A percentile compares a stretch with the other conserved stretches of the same genome.
These are phyloP conservation scores for Salix arbutifolia DNA, from an alignment of 345 rosid species.

Conservation along the genomic window DNA sequence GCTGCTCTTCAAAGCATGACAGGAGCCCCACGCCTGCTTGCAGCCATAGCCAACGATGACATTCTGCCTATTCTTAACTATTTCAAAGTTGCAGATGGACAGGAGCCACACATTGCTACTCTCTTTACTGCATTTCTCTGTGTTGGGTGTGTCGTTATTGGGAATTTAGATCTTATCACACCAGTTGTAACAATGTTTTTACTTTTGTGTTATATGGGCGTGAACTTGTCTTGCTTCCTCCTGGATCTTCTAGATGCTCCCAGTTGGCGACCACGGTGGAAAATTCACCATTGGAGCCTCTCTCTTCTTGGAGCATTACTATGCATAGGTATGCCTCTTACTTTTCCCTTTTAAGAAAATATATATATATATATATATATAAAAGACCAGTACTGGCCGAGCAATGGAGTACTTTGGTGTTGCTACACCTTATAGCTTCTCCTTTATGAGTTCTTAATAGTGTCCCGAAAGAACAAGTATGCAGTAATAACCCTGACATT, in stretches of 20 bases:
- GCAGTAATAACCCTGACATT: neutral
- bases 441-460: neutral
- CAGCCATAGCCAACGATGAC: conserved; percentile 99
- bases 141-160: conserved; percentile 80
- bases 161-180: conserved; percentile 97
- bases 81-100: conserved; percentile 85
- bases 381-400: neutral
- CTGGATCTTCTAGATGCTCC: conserved; percentile 99
- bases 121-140: conserved; percentile 90
- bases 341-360: neutral
- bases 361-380: neutral
- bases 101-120: conserved; percentile 85
- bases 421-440: neutral
- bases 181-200: conserved; percentile 97
- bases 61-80: conserved; percentile 95
- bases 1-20: conserved; percentile 99
- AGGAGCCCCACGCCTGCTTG: conserved; percentile 97
- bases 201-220: conserved; percentile 93
- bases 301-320: conserved; percentile 91
- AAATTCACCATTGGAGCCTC: conserved; percentile 97
- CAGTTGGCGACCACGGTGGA: conserved; percentile 99
- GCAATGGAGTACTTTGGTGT: neutral
- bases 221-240: conserved; percentile 98
- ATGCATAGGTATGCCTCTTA: conserved; percentile 62
- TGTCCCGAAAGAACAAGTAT: neutral